A percentile compares a stretch with the other conserved stretches of the same genome.
These are phyloP conservation scores for Penicillium cosmopolitanum DNA, from an alignment of 495 filamentous ascomycete species.

Conservation along the genomic window DNA sequence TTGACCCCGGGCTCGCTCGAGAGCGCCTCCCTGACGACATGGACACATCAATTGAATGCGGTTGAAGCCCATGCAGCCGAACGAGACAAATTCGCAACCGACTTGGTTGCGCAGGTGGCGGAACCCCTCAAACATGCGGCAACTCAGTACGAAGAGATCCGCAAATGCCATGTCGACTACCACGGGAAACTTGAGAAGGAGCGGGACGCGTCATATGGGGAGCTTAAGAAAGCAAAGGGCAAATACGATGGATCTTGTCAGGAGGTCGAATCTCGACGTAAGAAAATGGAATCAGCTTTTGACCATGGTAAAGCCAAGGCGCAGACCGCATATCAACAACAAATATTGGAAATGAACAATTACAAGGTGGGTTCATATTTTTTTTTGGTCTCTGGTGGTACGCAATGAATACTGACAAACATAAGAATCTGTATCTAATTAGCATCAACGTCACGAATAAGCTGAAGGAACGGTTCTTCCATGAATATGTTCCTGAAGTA, in stretches of 20 bases:
- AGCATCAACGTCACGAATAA: conserved; percentile 95
- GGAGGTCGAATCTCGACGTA: conserved; percentile 90
- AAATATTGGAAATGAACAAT: conserved; percentile 92
- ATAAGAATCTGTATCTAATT: conserved; percentile 90
- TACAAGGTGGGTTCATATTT: conserved; percentile 66
- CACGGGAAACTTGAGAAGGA: conserved; percentile 87
- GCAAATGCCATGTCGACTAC: conserved; percentile 89
- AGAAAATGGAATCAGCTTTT: conserved; percentile 88
- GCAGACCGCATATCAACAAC: conserved; percentile 85
- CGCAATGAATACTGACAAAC: not conserved
- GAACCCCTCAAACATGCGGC: conserved; percentile 78
- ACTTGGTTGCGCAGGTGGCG: conserved; percentile 76
- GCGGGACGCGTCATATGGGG: conserved; percentile 77
- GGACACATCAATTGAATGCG: conserved; percentile 89
- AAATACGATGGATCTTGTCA: conserved; percentile 94
- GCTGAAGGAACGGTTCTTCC: conserved; percentile 93
- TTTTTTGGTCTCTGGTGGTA: not conserved
- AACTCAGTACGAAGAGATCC: conserved; percentile 82
- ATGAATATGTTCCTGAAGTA: conserved; percentile 94
- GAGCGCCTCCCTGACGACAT: conserved; percentile 93
- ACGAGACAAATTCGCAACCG: conserved; percentile 79
- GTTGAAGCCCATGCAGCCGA: conserved; percentile 87
- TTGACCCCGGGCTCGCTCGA: conserved; percentile 96
- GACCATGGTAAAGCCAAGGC: conserved; percentile 85
- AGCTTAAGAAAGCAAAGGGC: conserved; percentile 86